A percentile compares a stretch with the other conserved stretches of the same genome.
These are phyloP conservation scores for Theileria sp. DNA, from an alignment of 169 alveolate species.

Conservation along the genomic window DNA sequence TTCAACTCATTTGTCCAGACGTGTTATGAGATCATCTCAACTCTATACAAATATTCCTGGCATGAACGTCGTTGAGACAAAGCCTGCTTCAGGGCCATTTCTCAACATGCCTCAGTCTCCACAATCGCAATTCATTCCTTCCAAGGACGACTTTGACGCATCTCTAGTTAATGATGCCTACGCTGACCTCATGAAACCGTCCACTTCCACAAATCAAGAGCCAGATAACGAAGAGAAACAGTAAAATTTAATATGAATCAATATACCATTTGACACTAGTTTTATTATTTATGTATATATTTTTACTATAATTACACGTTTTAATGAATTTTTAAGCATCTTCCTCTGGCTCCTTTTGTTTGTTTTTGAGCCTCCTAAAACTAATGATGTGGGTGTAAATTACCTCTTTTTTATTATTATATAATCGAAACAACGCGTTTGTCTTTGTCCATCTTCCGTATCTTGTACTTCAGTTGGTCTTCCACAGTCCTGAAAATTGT, in stretches of 20 bases:
- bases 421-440: slow-evolving; percentile 1
- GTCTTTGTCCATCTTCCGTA: neutral
- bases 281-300: neutral
- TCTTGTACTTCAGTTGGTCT: neutral
- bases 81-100: slow-evolving; percentile 1
- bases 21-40: slow-evolving; percentile 63
- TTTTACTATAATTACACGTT: neutral
- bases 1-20: slow-evolving; percentile 21
- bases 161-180: slow-evolving; percentile 21
- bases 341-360: neutral
- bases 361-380: neutral
- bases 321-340: neutral
- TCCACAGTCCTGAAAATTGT: neutral
- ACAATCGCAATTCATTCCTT: slow-evolving; percentile 61
- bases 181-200: slow-evolving; percentile 24
- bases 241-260: neutral
- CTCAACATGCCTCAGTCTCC: slow-evolving; percentile 28
- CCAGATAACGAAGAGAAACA: neutral
- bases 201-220: neutral
- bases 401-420: slow-evolving; percentile 15
- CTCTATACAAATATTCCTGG: slow-evolving; percentile 78
- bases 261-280: neutral
- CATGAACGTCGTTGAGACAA: slow-evolving; percentile 60
- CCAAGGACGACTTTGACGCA: slow-evolving; percentile 12
- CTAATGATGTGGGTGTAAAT: neutral